A percentile compares a stretch with the other conserved stretches of the same genome.
phyloP scores from a whole-genome alignment of 2,329 filamentous ascomycete species.

The Diplodia scrobiculata region DNA sequence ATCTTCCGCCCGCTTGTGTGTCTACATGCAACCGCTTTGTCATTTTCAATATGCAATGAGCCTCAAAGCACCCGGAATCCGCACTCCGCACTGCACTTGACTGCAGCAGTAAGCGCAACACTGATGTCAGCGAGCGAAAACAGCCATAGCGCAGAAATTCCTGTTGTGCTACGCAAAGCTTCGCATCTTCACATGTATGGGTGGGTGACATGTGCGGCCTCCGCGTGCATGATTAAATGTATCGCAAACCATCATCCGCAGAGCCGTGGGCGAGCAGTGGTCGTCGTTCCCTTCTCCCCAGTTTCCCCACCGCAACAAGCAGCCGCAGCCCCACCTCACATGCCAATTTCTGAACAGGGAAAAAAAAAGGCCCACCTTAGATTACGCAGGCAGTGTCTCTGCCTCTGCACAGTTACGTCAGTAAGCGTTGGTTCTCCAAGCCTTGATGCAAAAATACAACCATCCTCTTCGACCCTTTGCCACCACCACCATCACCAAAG shows the following conservation, averaged over 20 bases:
- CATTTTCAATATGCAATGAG: background rate
- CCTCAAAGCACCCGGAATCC: conserved; percentile 4
- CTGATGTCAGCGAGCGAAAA: background rate
- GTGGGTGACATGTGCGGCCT: too few relatives aligned
- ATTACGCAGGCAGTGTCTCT: background rate
- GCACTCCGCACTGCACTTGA: background rate
- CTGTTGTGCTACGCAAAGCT: background rate
- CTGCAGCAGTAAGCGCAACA: background rate
- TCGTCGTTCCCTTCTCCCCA: background rate
- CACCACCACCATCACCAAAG: too few relatives aligned
- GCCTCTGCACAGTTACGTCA: background rate
- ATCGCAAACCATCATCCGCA: conserved; percentile 21
- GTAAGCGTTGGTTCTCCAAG: background rate
- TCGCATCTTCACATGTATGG: too few relatives aligned
- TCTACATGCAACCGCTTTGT: background rate
- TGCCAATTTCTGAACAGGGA: background rate
- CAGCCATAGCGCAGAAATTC: background rate
- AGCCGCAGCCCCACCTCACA: conserved; percentile 11
- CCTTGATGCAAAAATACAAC: background rate
- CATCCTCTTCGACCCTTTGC: background rate
- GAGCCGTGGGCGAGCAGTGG: background rate
- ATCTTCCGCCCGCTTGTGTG: background rate
- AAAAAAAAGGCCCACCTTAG: background rate
- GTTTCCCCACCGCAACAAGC: background rate
- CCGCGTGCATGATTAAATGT: too few relatives aligned